Evolutionary conservation across 2,329 filamentous ascomycete genomes (phyloP).

Genomic region (Neonectria faginata): DNA sequence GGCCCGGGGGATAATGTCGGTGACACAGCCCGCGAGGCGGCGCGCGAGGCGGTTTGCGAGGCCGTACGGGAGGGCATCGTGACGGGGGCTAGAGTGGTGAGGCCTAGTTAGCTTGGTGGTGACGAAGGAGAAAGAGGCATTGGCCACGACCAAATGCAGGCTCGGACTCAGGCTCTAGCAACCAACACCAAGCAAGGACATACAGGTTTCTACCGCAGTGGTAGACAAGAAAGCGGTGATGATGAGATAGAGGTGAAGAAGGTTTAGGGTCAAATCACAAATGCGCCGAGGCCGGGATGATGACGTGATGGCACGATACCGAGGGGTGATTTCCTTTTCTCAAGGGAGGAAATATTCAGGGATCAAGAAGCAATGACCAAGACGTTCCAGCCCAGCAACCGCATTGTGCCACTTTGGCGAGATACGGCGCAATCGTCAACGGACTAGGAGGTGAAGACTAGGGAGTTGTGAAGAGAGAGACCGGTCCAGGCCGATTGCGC

Average conservation of each 20-base stretch:
- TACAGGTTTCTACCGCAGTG: slow-evolving; percentile 11
- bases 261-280: background rate
- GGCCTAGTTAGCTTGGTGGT: slow-evolving; percentile 20
- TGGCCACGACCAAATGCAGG: background rate
- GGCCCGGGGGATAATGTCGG: slow-evolving; percentile 39
- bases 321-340: slow-evolving; percentile 7
- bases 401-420: slow-evolving; percentile 34
- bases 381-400: background rate
- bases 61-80: slow-evolving; percentile 42
- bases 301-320: slow-evolving; percentile 26
- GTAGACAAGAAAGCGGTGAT: slow-evolving; percentile 16
- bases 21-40: slow-evolving; percentile 39
- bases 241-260: slow-evolving; percentile 5
- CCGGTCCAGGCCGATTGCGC: slow-evolving; percentile 14
- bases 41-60: slow-evolving; percentile 39
- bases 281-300: slow-evolving; percentile 13
- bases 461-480: background rate
- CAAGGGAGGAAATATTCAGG: slow-evolving; percentile 8
- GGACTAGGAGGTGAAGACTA: background rate
- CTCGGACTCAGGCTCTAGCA: background rate
- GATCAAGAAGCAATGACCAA: slow-evolving; percentile 13
- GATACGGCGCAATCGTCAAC: slow-evolving; percentile 22
- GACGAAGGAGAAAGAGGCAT: background rate
- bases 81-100: slow-evolving; percentile 28
- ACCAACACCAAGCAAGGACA: slow-evolving; percentile 10